phyloP scores from a whole-genome alignment of 225 moss, liverwort and hornwort genomes.

The Physcomitrium patens region DNA sequence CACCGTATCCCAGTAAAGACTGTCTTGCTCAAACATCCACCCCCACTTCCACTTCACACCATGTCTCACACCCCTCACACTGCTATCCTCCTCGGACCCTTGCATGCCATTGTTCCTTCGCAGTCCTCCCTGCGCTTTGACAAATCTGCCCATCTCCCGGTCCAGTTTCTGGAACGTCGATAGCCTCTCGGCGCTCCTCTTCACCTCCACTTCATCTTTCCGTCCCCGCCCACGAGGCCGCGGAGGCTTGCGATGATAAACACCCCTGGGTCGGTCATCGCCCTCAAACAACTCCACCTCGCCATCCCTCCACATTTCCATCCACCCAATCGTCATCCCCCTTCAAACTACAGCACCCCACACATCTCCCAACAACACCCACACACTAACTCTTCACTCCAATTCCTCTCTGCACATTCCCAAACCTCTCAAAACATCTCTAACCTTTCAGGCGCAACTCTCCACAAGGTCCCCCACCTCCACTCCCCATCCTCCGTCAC shows the following conservation, averaged over 20 bases:
- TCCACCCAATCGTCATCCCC: no score
- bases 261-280: constrained; percentile 21
- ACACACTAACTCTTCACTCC: no score
- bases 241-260: constrained; percentile 53
- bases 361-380: no score
- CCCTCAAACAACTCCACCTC: constrained; percentile 34
- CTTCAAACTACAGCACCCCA: no score
- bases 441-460: no score
- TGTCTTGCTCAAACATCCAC: constrained; percentile 68
- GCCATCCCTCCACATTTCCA: constrained; percentile 27
- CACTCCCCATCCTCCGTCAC: no score
- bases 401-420: no score
- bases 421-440: no score
- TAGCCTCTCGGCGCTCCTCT: constrained; percentile 8
- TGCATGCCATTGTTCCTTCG: constrained; percentile 18
- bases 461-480: no score
- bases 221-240: constrained; percentile 41
- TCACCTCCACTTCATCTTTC: constrained; percentile 28
- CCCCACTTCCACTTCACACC: constrained; percentile 65
- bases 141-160: constrained; percentile 60
- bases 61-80: constrained; percentile 53
- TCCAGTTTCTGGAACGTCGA: constrained; percentile 61
- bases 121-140: constrained; percentile 32
- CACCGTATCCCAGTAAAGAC: constrained; percentile 63
- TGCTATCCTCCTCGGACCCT: constrained; percentile 53